A percentile compares a stretch with the other conserved stretches of the same genome.
These are phyloP conservation scores for Saccharomycopsis crataegensis DNA, from an alignment of 1,139 yeast species.

Conservation along the genomic window DNA sequence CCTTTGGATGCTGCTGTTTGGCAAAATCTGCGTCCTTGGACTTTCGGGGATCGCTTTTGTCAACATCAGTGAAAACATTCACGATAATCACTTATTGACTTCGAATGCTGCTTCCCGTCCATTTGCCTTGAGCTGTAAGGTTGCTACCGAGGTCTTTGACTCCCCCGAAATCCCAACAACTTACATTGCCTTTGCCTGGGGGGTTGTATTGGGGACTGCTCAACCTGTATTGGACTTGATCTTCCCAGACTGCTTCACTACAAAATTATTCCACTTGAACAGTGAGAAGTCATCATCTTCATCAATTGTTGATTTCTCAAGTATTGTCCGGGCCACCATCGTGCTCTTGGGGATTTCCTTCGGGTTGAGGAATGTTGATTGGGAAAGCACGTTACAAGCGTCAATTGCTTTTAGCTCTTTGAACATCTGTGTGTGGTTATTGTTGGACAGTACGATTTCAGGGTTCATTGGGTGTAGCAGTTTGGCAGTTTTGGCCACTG, in stretches of 20 bases:
- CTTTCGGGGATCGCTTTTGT: slow-evolving; percentile 15
- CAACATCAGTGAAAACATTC: slow-evolving; percentile 27
- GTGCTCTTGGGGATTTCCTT: slow-evolving; percentile 80
- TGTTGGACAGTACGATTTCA: slow-evolving; percentile 66
- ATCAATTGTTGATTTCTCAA: slow-evolving; percentile 29
- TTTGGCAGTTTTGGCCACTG: slow-evolving; percentile 33
- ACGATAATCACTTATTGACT: slow-evolving; percentile 29
- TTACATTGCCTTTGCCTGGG: slow-evolving; percentile 44
- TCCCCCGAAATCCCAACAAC: neutral
- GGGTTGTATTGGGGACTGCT: slow-evolving; percentile 53
- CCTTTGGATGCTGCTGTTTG: neutral
- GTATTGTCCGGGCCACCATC: slow-evolving; percentile 54
- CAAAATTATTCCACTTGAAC: slow-evolving; percentile 19
- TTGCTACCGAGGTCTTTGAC: neutral
- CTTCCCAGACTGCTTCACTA: slow-evolving; percentile 33
- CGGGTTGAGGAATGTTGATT: slow-evolving; percentile 72
- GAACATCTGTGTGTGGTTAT: slow-evolving; percentile 74
- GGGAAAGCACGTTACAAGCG: slow-evolving; percentile 73
- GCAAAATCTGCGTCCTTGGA: slow-evolving; percentile 11
- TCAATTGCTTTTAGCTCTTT: slow-evolving; percentile 67
- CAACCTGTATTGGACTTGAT: slow-evolving; percentile 54
- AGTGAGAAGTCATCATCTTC: neutral
- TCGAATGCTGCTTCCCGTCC: slow-evolving; percentile 30
- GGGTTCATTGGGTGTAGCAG: slow-evolving; percentile 49
- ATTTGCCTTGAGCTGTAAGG: slow-evolving; percentile 2